These are phyloP conservation scores for Pseudodiploospora longispora DNA, from an alignment of 2,329 filamentous ascomycete genomes.

Conservation along the genomic window DNA sequence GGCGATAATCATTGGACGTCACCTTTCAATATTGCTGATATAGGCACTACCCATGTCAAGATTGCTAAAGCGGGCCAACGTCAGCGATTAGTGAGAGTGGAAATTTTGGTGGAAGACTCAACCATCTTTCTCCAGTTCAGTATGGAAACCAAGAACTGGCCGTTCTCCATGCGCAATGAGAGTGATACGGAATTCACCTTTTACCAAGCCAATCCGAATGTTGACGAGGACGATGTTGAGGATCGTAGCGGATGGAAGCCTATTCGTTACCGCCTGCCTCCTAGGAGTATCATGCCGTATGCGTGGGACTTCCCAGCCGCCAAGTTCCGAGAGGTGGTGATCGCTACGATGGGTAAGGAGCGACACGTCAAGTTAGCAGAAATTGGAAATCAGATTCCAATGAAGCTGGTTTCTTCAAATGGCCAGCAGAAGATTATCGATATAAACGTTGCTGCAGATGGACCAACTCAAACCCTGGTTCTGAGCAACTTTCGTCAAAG, in stretches of 20 bases:
- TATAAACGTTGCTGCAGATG: conserved; percentile 90
- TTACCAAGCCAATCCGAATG: conserved; percentile 86
- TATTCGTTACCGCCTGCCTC: conserved; percentile 83
- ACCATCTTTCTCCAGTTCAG: conserved; percentile 90
- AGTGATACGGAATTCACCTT: conserved; percentile 96
- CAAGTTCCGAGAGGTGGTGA: conserved; percentile 89
- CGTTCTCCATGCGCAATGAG: conserved; percentile 97
- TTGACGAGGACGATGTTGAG: conserved; percentile 81
- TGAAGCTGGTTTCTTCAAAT: conserved; percentile 69
- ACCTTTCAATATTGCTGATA: conserved; percentile 92
- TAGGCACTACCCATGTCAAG: conserved; percentile 89
- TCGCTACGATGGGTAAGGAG: conserved; percentile 48
- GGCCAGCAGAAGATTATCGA: conserved; percentile 84
- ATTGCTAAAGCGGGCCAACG: conserved; percentile 83
- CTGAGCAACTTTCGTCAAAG: conserved; percentile 89
- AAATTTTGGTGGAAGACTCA: conserved; percentile 84
- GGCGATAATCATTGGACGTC: conserved; percentile 97
- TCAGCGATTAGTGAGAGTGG: conserved; percentile 78
- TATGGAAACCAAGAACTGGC: conserved; percentile 91
- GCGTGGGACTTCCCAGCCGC: conserved; percentile 98
- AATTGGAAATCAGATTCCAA: conserved; percentile 90
- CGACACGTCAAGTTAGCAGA: conserved; percentile 91
- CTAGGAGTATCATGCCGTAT: conserved; percentile 97
- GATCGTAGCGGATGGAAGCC: conserved; percentile 86
- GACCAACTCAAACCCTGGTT: conserved; percentile 89